Base-by-base conservation (phyloP, 805 yeast genomes). In the Candida sphagnicola region DNA sequence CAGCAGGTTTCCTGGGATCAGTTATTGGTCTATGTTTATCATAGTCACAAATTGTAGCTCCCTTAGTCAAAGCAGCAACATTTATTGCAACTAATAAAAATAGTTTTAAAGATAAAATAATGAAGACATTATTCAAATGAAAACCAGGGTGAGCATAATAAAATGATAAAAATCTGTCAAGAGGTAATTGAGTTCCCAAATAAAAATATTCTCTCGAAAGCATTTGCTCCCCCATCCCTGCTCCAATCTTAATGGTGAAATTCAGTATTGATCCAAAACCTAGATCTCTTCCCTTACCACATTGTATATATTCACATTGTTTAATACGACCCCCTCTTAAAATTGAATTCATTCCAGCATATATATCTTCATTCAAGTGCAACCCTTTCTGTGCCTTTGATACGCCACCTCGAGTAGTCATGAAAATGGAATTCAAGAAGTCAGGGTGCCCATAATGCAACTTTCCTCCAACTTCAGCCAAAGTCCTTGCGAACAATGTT, bases 181-280 rank as follows among this genome's bases (percentile, higher is more conserved):
- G 63, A 31, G 91, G 93, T 46, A 85, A 67, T 56, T 81, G 89
- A 28, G 91, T 81, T 54, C 91, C 88, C 61, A 85, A 62, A 61
- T 84, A 83, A 63, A 80, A 85, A 59, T 85, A 85, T 60, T 85
- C 95, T 66, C 95, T 75, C 18, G 90, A 83, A 44, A 85, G 67
- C 81, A 85, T 82, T 61, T 85, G 95, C 64, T 85, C 95, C 61
- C 93, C 93, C 95, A 85, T 85, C 65, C 95, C 95, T 49, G 93
- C 90, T 64, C 95, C 95, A 74, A 85, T 84, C 65, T 85, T 85
- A 30, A 90, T 84, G 16, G 89, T 84, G 74, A 85, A 85, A 64
- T 85, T 85, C 72, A 84, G 72, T 65, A 85, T 84, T 4, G 93
- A 83, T 43, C 89, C 89, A 62, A 85, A 85, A 57, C 95, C 95